A percentile compares a stretch with the other conserved stretches of the same genome.
Evolutionary conservation across 2,329 filamentous ascomycete species (phyloP).

Genomic region (Pseudophaeomoniella oleicola): DNA sequence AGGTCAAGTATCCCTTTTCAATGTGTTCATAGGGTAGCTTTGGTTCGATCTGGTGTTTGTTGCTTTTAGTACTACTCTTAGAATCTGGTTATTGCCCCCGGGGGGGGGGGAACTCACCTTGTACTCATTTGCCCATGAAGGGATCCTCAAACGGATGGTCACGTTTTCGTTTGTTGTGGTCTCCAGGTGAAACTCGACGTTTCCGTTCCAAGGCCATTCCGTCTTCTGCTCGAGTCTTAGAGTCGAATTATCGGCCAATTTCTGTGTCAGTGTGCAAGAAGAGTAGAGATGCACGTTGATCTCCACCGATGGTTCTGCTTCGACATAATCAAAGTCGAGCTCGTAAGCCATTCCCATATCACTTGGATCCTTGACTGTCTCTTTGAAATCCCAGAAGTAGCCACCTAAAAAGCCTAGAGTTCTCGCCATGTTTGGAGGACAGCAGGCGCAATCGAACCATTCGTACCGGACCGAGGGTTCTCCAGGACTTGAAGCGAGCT

Average conservation of each 20-base stretch:
- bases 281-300: neutral
- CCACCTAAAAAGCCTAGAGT: conserved; percentile 39
- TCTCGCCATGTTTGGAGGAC: conserved; percentile 38
- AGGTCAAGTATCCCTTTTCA: neutral
- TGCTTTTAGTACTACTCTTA: neutral
- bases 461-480: conserved; percentile 31
- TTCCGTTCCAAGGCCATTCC: neutral
- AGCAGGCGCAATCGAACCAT: conserved; percentile 42
- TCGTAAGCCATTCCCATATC: neutral
- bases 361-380: neutral
- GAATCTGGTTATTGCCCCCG: neutral
- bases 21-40: neutral
- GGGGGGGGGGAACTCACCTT: neutral
- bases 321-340: neutral
- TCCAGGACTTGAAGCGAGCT: conserved; percentile 23
- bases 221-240: neutral
- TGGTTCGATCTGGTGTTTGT: neutral
- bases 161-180: neutral
- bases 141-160: neutral
- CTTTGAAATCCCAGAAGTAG: conserved; percentile 19
- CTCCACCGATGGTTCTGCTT: neutral
- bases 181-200: neutral
- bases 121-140: neutral
- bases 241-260: neutral
- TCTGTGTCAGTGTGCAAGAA: neutral